These are phyloP conservation scores for Nicotiana obtusifolia DNA, from an alignment of 257 asterid species.

Conservation along the genomic window DNA sequence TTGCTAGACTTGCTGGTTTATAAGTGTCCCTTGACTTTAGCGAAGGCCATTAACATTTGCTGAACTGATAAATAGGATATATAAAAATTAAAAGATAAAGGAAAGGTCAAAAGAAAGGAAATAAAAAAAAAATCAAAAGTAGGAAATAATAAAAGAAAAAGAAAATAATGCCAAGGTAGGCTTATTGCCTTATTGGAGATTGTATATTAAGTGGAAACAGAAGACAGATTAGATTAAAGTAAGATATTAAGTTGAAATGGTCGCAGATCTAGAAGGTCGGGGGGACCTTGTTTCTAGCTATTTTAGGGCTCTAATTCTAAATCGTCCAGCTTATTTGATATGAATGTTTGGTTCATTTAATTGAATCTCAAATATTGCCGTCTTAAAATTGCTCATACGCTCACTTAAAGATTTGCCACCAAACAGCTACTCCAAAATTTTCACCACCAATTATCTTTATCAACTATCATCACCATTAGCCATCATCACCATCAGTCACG, in stretches of 20 bases:
- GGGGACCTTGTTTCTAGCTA: too few species aligned
- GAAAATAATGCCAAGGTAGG: not conserved
- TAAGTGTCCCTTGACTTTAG: constrained; percentile 15
- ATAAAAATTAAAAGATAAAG: not conserved
- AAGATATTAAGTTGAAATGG: not conserved
- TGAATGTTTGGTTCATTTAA: too few species aligned
- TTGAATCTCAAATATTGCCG: too few species aligned
- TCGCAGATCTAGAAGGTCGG: too few species aligned
- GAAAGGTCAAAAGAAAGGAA: not conserved
- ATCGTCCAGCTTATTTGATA: too few species aligned
- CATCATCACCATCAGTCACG: too few species aligned
- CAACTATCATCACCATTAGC: too few species aligned
- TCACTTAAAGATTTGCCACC: too few species aligned
- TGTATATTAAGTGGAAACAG: not conserved
- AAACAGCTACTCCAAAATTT: too few species aligned
- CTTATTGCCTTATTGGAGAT: not conserved
- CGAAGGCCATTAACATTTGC: constrained; percentile 12
- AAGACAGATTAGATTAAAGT: not conserved
- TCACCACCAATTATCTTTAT: too few species aligned
- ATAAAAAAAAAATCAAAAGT: not conserved
- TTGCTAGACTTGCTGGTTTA: not conserved
- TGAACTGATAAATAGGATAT: not conserved
- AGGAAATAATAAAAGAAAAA: not conserved
- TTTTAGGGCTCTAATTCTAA: too few species aligned
- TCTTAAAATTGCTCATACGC: too few species aligned